Conservation (phyloP, 2,329 filamentous ascomycete species). For the Teratosphaeria pseudoeucalypti region DNA sequence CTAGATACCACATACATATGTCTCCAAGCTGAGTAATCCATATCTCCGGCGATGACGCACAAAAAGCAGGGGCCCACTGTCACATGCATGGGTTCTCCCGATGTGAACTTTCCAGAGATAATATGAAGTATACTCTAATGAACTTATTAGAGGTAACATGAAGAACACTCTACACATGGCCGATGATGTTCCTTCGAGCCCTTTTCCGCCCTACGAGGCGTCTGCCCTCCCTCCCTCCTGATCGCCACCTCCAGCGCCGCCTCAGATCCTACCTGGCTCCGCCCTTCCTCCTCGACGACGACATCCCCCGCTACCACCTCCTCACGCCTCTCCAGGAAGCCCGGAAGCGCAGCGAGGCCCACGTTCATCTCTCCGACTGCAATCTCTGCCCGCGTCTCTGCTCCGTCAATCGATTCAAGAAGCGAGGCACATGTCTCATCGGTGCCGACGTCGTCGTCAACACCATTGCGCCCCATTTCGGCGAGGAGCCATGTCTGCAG, state of each 20-base stretch:
- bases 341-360: conserved; percentile 63
- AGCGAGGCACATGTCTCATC: conserved; percentile 67
- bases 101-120: background rate
- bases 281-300: conserved; percentile 60
- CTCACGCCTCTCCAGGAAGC: conserved; percentile 58
- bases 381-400: conserved; percentile 72
- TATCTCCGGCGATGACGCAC: background rate
- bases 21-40: background rate
- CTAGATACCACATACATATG: background rate
- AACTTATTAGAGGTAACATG: background rate
- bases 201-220: background rate
- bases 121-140: background rate
- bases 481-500: conserved; percentile 74
- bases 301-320: conserved; percentile 61
- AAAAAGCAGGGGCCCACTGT: background rate
- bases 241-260: background rate
- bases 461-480: conserved; percentile 76
- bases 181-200: conserved; percentile 1
- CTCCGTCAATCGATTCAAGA: conserved; percentile 71
- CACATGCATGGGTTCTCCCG: background rate
- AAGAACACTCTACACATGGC: conserved; percentile 1
- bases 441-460: conserved; percentile 67
- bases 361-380: conserved; percentile 65
- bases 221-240: background rate
- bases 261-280: conserved; percentile 37